Evolutionary conservation across 257 asterid species (phyloP).

Genomic region (Fraxinus quadrangulata): DNA sequence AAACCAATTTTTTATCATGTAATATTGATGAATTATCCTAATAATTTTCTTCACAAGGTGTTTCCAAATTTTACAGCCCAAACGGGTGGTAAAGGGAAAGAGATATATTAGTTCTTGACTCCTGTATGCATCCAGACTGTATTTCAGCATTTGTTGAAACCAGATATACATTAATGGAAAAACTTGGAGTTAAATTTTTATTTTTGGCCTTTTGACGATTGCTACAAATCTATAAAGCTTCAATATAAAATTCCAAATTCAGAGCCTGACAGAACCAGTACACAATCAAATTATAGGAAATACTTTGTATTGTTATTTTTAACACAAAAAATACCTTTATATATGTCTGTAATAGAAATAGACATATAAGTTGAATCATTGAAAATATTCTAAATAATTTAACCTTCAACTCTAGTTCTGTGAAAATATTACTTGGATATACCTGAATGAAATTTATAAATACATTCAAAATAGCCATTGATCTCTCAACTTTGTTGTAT

Average conservation of each 20-base stretch:
- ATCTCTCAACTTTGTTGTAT: conserved; percentile 78
- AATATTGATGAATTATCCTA: neutral
- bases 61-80: neutral
- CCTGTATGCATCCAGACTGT: neutral
- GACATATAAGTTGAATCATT: neutral
- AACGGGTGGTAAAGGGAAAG: neutral
- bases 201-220: neutral
- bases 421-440: conserved; percentile 17
- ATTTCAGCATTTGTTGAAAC: neutral
- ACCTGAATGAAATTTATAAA: conserved; percentile 92
- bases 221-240: neutral
- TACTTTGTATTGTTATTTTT: neutral
- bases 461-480: conserved; percentile 73
- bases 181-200: neutral
- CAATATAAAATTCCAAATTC: neutral
- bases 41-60: neutral
- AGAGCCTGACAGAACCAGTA: neutral
- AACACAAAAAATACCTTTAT: neutral
- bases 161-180: neutral
- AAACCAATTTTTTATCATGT: neutral
- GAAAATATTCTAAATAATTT: neutral
- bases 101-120: neutral
- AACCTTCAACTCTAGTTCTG: neutral
- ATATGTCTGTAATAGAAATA: neutral
- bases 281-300: neutral